Base-by-base conservation (phyloP, 169 alveolate species). In the Theileria parva region DNA sequence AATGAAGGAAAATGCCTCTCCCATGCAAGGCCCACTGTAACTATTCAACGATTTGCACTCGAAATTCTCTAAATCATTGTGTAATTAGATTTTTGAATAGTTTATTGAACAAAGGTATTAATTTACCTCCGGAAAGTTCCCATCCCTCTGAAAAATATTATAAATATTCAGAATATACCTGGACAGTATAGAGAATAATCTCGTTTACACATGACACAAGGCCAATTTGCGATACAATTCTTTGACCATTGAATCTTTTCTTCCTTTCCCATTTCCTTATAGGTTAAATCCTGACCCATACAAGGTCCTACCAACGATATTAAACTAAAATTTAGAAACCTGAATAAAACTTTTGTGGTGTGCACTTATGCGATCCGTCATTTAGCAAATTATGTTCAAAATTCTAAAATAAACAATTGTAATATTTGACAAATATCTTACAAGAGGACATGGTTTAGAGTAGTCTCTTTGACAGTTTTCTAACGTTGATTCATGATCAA, bases 171-270 rank as follows among this genome's bases (percentile, higher is more conserved):
- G 60, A 61, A 34, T 48, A 19, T 80, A 79, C 89, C 94, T 57
- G 94, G 94, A 86, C 94, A 90, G 44, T 70, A 72, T 51, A 61
- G 81, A 3, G 92, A 86, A 64, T 75, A 90, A 25, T 77, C 75
- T 59, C 94, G 81, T 19, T 72, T 81, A 80, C 94, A 90, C 71
- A 59, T 60, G 37, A 71, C 81, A 76, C 94, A 90, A 17, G 94
- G 94, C 94, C 94, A 90, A 79, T 79, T 85, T 34, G 91, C 85
- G 85, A 86, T 79, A 63, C 94, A 90, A 44, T 79, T 69, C 25
- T 51, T 71, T 27, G 94, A 68, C 92, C 92, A 90, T 30, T 59
- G 70, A 48, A 79, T 76, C 69, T 90, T 90, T 68, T 77, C 87
- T 61, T 76, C 81, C 51, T 57, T 88, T 25, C 81, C 74, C 91